These are phyloP conservation scores for Paramecium sexaurelia DNA, from an alignment of 73 alveolate genomes.

Conservation along the genomic window DNA sequence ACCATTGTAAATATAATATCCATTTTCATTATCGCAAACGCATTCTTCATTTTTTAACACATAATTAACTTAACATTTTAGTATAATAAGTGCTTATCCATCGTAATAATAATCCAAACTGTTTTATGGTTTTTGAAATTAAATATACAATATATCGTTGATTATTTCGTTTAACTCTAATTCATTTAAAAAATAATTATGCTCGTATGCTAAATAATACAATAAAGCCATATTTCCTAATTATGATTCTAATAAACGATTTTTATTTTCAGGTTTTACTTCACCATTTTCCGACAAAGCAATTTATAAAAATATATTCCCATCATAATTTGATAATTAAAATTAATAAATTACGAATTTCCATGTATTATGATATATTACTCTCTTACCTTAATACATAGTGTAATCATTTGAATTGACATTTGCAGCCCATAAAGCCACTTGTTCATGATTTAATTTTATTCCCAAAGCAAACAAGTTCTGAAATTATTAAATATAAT, in stretches of 20 bases:
- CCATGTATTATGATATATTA: not conserved
- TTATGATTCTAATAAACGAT: not conserved
- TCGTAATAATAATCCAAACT: not conserved
- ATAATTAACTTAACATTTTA: not conserved
- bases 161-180: not conserved
- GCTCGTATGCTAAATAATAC: not conserved
- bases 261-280: not conserved
- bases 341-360: not conserved
- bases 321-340: not conserved
- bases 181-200: not conserved
- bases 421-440: not conserved
- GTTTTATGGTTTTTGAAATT: not conserved
- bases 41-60: not conserved
- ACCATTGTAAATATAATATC: not conserved
- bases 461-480: not conserved
- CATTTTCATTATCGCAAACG: not conserved
- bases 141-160: not conserved
- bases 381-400: not conserved
- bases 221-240: not conserved
- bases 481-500: not conserved
- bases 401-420: not conserved
- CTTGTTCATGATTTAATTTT: not conserved
- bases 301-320: not conserved
- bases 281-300: not conserved
- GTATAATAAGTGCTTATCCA: not conserved